These are phyloP conservation scores for Ogataea philodendri DNA, from an alignment of 805 yeast genomes.

Conservation along the genomic window DNA sequence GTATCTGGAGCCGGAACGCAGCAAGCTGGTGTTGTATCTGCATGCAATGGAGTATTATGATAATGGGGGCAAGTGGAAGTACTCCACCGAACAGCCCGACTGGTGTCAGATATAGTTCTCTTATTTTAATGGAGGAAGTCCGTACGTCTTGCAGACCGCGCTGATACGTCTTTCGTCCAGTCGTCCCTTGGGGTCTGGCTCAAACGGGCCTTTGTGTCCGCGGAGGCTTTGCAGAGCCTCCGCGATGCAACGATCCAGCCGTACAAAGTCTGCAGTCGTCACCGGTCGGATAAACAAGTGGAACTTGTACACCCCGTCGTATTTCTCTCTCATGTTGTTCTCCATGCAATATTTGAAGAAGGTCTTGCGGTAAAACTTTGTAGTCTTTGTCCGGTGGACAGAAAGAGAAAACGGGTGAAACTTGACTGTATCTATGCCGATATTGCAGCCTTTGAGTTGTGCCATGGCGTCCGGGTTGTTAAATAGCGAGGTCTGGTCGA, in stretches of 20 bases:
- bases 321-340: conserved; percentile 3
- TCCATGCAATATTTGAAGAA: conserved; percentile 22
- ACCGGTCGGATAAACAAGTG: conserved; percentile 3
- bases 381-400: conserved; percentile 24
- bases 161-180: conserved; percentile 23
- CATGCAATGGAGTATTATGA: conserved; percentile 46
- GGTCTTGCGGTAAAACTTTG: conserved; percentile 19
- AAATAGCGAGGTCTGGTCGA: conserved; percentile 22
- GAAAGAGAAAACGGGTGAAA: conserved; percentile 27
- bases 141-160: conserved; percentile 5
- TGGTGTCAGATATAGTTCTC: conserved; percentile 42
- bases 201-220: conserved; percentile 9
- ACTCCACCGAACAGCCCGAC: conserved; percentile 42
- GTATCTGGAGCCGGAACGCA: conserved; percentile 31
- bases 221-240: conserved; percentile 21
- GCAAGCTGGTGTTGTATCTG: conserved; percentile 41
- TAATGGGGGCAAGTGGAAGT: conserved; percentile 31
- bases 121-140: conserved; percentile 10
- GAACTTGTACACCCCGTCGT: conserved; percentile 31
- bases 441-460: not conserved
- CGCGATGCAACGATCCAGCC: conserved; percentile 16
- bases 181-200: too few relatives aligned
- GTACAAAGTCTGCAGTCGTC: conserved; percentile 14
- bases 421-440: not conserved
- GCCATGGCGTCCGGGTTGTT: conserved; percentile 16